Base-by-base conservation (phyloP, 345 rosid species). In the Aethionema arabicum region DNA sequence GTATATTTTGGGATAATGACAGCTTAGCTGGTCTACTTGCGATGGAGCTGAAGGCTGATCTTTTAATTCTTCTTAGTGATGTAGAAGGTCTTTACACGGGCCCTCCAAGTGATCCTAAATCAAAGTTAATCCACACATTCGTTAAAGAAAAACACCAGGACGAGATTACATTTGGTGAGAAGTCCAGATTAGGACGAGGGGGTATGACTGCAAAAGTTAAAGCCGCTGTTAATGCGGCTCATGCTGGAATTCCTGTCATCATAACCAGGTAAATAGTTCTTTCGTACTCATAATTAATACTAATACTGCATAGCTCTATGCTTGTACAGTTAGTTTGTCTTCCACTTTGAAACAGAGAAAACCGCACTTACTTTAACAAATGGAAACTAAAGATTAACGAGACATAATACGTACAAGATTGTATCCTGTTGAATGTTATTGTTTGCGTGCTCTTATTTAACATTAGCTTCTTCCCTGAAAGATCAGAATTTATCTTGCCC, bases 1-100 rank as follows among this genome's bases (percentile, higher is more conserved):
- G 99, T 67, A 95, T 95, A 76, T 95, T 95, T 70, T 95, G 99
- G 99, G 99, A 95, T 72, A 95, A 95, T 74, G 99, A 95, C 70
- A 95, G 99, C 74, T 86, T 95, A 77, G 91, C 99, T 32, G 96
- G 91, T 63, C 73, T 95, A 54, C 72, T 93, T 54, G 91, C 99
- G 27, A 69, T 95, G 72, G 96, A 95, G 77, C 81, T 95, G 46
- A 77, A 90, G 54, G 99, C 99, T 33, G 99, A 95, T 77, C 93
- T 95, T 70, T 85, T 93, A 63, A 70, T 95, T 60, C 80, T 95
- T 42, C 78, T 90, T 65, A 95, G 99, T 77, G 99, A 95, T 61
- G 99, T 95, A 6, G 97, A 84, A 37, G 99, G 99, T 69, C 95
- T 95, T 59, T 95, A 84, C 5, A 95, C 95, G 69, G 97, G 96